Conservation (phyloP, 768 basidiomycete genomes). For the Astraeus odoratus region DNA sequence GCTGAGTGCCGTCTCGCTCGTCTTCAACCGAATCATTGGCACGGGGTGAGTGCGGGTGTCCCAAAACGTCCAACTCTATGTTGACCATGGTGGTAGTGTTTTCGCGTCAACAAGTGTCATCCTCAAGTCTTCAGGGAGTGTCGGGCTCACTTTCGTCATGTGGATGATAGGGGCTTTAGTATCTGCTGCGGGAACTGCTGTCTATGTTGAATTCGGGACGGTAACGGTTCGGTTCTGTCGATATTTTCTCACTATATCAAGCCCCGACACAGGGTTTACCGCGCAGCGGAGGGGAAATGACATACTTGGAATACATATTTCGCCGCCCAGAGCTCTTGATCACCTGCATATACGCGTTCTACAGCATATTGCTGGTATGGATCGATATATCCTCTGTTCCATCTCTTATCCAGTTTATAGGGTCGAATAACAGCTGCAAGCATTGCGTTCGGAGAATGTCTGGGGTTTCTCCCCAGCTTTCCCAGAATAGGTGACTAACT, state of each 20-base stretch:
- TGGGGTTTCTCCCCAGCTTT: constrained; percentile 3
- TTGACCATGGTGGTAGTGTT: constrained; percentile 36
- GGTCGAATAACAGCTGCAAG: constrained; percentile 52
- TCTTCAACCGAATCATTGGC: constrained; percentile 73
- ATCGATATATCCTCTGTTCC: not conserved
- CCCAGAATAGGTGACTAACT: not conserved
- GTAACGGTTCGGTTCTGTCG: constrained; percentile 28
- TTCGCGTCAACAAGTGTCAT: constrained; percentile 68
- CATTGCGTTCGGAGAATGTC: constrained; percentile 71
- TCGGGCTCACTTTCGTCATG: constrained; percentile 60
- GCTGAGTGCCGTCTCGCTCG: constrained; percentile 54
- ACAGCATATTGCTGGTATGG: constrained; percentile 51
- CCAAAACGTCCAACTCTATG: not conserved
- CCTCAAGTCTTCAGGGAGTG: constrained; percentile 59
- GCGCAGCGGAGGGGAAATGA: constrained; percentile 69
- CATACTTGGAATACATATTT: constrained; percentile 69
- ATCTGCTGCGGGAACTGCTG: constrained; percentile 59
- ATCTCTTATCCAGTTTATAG: constrained; percentile 23
- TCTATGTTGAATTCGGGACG: constrained; percentile 72
- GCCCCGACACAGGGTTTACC: constrained; percentile 48
- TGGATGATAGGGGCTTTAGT: constrained; percentile 65
- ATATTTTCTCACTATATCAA: not conserved
- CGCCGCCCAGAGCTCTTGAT: constrained; percentile 52
- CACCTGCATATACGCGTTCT: constrained; percentile 55
- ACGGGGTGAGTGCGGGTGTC: constrained; percentile 43